Evolutionary conservation across 2,329 filamentous ascomycete genomes (phyloP).

Genomic region (Trichoderma sp.): DNA sequence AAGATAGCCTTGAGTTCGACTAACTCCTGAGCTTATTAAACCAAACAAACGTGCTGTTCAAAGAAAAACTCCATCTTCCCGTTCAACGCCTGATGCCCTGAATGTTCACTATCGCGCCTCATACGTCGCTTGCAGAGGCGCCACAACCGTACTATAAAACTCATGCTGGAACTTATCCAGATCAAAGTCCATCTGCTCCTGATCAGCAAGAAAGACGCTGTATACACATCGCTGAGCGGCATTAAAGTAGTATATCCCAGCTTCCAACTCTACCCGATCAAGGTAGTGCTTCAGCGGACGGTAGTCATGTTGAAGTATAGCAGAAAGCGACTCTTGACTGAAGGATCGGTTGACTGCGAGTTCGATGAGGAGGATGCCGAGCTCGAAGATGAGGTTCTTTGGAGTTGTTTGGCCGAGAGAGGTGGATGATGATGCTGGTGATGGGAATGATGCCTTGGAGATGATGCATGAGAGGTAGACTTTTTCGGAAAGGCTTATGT

Average conservation of each 20-base stretch:
- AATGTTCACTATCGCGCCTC: not conserved
- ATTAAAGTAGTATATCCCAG: constrained; percentile 14
- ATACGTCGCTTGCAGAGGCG: constrained; percentile 13
- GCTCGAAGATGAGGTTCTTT: constrained; percentile 10
- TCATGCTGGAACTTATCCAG: constrained; percentile 13
- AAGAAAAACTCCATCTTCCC: not conserved
- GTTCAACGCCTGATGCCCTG: not conserved
- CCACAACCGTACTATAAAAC: constrained; percentile 13
- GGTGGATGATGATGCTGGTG: not conserved
- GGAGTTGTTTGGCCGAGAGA: not conserved
- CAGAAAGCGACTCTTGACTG: not conserved
- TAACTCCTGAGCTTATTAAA: not conserved
- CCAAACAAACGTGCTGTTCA: not conserved
- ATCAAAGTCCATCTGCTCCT: constrained; percentile 12
- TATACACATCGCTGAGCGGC: constrained; percentile 15
- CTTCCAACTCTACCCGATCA: constrained; percentile 1
- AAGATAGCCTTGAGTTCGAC: not conserved
- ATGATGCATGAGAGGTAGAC: constrained; percentile 3
- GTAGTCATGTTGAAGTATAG: constrained; percentile 4
- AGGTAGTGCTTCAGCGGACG: not conserved
- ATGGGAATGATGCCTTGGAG: not conserved
- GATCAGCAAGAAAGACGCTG: constrained; percentile 9
- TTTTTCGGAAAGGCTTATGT: constrained; percentile 14
- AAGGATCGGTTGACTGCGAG: constrained; percentile 14
- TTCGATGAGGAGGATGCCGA: constrained; percentile 18